A percentile compares a stretch with the other conserved stretches of the same genome.
These are phyloP conservation scores for Aspergillus clavatus DNA, from an alignment of 2,329 filamentous ascomycete species.

Conservation along the genomic window DNA sequence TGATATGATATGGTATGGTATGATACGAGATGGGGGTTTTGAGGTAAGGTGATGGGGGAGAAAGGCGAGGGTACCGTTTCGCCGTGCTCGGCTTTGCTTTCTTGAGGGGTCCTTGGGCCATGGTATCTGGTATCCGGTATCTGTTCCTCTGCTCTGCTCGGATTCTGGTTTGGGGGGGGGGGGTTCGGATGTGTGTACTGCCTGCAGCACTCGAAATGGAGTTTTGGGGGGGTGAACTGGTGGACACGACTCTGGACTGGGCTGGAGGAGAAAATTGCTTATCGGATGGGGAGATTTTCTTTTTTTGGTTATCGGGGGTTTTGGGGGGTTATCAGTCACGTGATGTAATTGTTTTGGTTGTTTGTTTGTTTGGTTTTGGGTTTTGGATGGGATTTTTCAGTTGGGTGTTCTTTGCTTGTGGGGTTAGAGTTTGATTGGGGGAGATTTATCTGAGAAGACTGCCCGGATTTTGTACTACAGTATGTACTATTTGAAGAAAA, in stretches of 20 bases:
- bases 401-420: too few relatives aligned
- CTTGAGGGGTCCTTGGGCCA: conserved; percentile 36
- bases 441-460: too few relatives aligned
- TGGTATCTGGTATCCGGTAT: conserved; percentile 1
- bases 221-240: too few relatives aligned
- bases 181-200: conserved; percentile 1
- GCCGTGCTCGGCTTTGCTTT: conserved; percentile 35
- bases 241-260: too few relatives aligned
- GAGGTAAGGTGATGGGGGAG: not conserved
- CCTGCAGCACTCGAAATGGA: conserved; percentile 11
- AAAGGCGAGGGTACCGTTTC: conserved; percentile 33
- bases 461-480: too few relatives aligned
- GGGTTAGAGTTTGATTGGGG: too few relatives aligned
- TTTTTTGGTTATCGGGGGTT: too few relatives aligned
- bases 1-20: too few relatives aligned
- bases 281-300: conserved; percentile 8
- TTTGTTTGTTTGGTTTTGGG: too few relatives aligned
- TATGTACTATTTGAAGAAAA: conserved; percentile 18
- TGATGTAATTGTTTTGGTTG: not conserved
- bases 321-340: conserved; percentile 17
- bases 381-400: too few relatives aligned
- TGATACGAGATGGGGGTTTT: too few relatives aligned
- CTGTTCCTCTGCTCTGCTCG: not conserved
- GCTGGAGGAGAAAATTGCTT: conserved; percentile 14
- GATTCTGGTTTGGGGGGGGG: too few relatives aligned